Evolutionary conservation across 2,329 filamentous ascomycete species (phyloP).

Genomic region (Neocucurbitaria cava): DNA sequence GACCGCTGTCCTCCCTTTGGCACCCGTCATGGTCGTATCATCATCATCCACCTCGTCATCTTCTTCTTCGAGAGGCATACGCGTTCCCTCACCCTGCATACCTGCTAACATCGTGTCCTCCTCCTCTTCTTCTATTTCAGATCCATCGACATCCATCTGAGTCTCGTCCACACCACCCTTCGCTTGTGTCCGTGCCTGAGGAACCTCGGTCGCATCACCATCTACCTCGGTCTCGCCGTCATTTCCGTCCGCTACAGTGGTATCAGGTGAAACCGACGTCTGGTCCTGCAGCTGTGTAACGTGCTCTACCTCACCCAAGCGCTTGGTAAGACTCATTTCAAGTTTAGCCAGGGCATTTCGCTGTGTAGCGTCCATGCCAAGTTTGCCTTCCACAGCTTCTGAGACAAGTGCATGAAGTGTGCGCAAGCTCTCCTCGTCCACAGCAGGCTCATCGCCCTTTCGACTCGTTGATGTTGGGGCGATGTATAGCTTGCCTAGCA

Average conservation of each 20-base stretch:
- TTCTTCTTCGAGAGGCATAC: slow-evolving; percentile 40
- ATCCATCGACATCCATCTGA: slow-evolving; percentile 15
- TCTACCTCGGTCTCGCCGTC: slow-evolving; percentile 13
- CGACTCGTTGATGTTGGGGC: slow-evolving; percentile 60
- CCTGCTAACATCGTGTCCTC: slow-evolving; percentile 44
- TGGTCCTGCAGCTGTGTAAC: slow-evolving; percentile 21
- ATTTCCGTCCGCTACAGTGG: slow-evolving; percentile 11
- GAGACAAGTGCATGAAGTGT: slow-evolving; percentile 54
- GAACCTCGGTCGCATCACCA: slow-evolving; percentile 19
- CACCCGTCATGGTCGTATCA: slow-evolving; percentile 16
- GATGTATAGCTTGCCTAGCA: slow-evolving; percentile 84
- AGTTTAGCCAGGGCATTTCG: slow-evolving; percentile 64
- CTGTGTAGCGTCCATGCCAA: slow-evolving; percentile 60
- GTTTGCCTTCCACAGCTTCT: slow-evolving; percentile 57
- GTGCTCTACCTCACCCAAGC: slow-evolving; percentile 51
- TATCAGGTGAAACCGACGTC: slow-evolving; percentile 22
- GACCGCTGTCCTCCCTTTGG: slow-evolving; percentile 15
- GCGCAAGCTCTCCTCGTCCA: slow-evolving; percentile 29
- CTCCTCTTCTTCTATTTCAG: slow-evolving; percentile 28
- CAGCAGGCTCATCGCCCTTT: slow-evolving; percentile 20
- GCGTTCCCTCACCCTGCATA: slow-evolving; percentile 44
- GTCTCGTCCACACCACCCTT: neutral
- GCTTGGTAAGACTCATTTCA: slow-evolving; percentile 58
- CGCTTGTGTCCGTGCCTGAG: slow-evolving; percentile 19
- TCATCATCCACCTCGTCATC: slow-evolving; percentile 33